Evolutionary conservation across 2,329 filamentous ascomycete genomes (phyloP).

Genomic region (Chalaropsis thielavioides): DNA sequence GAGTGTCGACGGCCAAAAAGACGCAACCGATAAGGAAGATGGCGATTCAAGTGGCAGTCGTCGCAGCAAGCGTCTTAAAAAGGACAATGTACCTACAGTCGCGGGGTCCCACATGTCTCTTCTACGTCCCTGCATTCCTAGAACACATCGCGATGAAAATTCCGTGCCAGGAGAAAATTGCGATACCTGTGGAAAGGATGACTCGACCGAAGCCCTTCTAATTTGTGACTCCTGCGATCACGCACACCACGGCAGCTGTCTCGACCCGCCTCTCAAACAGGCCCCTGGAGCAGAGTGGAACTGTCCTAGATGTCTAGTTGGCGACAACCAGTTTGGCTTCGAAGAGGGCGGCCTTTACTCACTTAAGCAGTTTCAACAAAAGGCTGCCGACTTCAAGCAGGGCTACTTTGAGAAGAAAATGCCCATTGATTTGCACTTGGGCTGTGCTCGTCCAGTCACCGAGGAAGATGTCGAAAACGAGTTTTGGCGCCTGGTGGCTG

Average conservation of each 20-base stretch:
- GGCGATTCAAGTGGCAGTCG: constrained; percentile 49
- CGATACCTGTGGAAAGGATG: constrained; percentile 69
- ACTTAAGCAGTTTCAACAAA: constrained; percentile 88
- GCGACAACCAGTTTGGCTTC: constrained; percentile 92
- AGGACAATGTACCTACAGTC: constrained; percentile 65
- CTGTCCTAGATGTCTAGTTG: constrained; percentile 85
- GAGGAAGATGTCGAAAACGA: constrained; percentile 94
- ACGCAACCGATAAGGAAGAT: constrained; percentile 39
- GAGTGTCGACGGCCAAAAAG: constrained; percentile 37
- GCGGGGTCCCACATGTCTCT: constrained; percentile 95
- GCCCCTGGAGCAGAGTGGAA: constrained; percentile 87
- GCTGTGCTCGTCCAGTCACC: constrained; percentile 65
- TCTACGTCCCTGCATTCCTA: constrained; percentile 67
- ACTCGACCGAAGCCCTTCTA: constrained; percentile 56
- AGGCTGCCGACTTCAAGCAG: constrained; percentile 88
- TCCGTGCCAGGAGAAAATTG: constrained; percentile 49
- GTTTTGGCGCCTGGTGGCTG: constrained; percentile 91
- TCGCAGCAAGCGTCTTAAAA: constrained; percentile 85
- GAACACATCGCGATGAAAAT: constrained; percentile 42
- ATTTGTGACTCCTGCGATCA: constrained; percentile 86
- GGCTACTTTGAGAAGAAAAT: constrained; percentile 84
- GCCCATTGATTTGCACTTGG: constrained; percentile 71
- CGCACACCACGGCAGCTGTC: constrained; percentile 71
- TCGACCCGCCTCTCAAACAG: constrained; percentile 69
- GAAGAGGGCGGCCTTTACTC: constrained; percentile 95